phyloP scores from a whole-genome alignment of 768 basidiomycete species.

The Hygrocybe punicea region DNA sequence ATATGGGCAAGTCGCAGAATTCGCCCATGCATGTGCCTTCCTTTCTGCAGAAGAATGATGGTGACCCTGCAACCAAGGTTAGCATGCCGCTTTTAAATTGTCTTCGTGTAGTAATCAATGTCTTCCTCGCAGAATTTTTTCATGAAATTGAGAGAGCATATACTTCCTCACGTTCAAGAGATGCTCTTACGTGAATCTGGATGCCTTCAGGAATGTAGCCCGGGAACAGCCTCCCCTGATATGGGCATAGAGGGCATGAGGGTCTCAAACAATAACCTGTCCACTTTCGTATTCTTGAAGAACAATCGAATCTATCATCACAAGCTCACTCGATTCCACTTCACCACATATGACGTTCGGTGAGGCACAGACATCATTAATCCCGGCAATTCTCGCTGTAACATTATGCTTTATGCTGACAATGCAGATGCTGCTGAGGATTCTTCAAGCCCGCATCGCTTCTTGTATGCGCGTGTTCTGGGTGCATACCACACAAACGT shows the following conservation, averaged over 20 bases:
- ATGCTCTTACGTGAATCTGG: neutral
- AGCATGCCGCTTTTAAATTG: neutral
- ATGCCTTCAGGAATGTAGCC: neutral
- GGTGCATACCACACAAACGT: conserved; percentile 26
- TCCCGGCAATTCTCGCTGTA: conserved; percentile 18
- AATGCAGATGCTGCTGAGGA: conserved; percentile 7
- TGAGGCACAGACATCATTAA: conserved; percentile 37
- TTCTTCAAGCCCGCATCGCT: conserved; percentile 15
- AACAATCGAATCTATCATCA: neutral
- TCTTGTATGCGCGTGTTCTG: conserved; percentile 29
- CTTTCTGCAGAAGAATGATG: conserved; percentile 17
- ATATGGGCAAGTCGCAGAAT: conserved; percentile 11
- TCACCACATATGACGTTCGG: conserved; percentile 42
- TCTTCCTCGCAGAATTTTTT: conserved; percentile 14
- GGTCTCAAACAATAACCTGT: conserved; percentile 16
- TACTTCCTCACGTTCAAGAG: conserved; percentile 10
- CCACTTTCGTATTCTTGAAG: conserved; percentile 12
- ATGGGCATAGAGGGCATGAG: conserved; percentile 8
- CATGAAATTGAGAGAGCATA: conserved; percentile 20
- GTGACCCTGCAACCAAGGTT: conserved; percentile 15
- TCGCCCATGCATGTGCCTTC: conserved; percentile 4
- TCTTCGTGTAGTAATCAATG: neutral
- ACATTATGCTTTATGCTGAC: conserved; percentile 29
- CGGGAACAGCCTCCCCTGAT: neutral
- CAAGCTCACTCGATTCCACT: no score